Percentiles rank a stretch among this genome's conserved stretches.
Conservation (phyloP, 805 yeast species). For the Teunomyces cretensis region DNA sequence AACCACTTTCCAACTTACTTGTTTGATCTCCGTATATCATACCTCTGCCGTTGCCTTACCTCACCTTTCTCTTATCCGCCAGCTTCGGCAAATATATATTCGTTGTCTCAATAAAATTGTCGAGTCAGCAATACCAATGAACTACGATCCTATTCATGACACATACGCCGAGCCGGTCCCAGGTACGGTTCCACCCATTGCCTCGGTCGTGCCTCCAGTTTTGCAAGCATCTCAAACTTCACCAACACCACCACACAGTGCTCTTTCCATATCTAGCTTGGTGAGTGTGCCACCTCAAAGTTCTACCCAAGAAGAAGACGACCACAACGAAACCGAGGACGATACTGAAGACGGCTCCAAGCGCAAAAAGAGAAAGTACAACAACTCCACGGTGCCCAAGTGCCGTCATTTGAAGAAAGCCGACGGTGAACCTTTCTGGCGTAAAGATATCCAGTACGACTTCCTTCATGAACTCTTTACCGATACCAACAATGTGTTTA, state of each 20-base stretch:
- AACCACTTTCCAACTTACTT: neutral
- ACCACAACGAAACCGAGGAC: slow-evolving; percentile 8
- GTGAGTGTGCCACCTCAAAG: slow-evolving; percentile 5
- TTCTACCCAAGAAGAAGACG: slow-evolving; percentile 3
- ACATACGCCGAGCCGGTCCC: slow-evolving; percentile 16
- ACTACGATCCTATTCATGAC: slow-evolving; percentile 46
- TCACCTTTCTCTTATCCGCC: neutral
- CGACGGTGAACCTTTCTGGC: slow-evolving; percentile 91
- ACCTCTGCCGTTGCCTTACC: neutral
- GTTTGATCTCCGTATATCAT: neutral
- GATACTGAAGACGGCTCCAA: slow-evolving; percentile 12
- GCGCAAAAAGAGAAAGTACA: slow-evolving; percentile 18
- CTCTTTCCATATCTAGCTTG: slow-evolving; percentile 11
- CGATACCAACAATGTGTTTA: slow-evolving; percentile 65
- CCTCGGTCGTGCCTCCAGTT: neutral
- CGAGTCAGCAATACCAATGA: slow-evolving; percentile 21
- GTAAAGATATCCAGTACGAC: slow-evolving; percentile 83
- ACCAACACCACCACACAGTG: neutral
- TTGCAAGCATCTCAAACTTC: slow-evolving; percentile 1
- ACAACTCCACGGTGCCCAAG: slow-evolving; percentile 18
- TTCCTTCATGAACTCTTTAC: slow-evolving; percentile 65
- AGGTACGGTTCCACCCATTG: neutral
- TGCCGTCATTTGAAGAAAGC: slow-evolving; percentile 74
- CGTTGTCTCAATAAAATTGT: neutral
- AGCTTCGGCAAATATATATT: neutral